Conservation (phyloP, 352 stramenopile genomes). For the Phytophthora europaea region DNA sequence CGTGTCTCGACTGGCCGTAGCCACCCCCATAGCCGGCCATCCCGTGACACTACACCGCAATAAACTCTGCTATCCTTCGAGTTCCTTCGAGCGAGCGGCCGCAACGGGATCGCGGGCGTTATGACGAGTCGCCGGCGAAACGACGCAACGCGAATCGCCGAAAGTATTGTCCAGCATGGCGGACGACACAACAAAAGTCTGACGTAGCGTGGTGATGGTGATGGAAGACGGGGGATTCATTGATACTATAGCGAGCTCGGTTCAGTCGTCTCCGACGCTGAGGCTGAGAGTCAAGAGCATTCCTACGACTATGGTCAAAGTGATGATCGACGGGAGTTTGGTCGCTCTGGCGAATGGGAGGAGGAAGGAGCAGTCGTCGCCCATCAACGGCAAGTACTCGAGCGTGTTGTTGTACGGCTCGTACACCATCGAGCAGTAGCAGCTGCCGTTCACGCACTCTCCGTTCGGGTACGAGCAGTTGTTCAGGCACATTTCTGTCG, state of each 20-base stretch:
- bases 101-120: conserved; percentile 36
- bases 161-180: conserved; percentile 13
- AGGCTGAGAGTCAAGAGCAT: conserved; percentile 24
- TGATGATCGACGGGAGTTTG: conserved; percentile 3
- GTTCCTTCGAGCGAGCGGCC: conserved; percentile 17
- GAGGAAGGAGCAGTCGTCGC: conserved; percentile 87
- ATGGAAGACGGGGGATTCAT: not conserved
- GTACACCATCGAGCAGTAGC: conserved; percentile 93
- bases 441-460: conserved; percentile 92
- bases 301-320: conserved; percentile 19
- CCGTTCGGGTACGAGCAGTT: conserved; percentile 98
- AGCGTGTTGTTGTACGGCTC: conserved; percentile 96
- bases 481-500: conserved; percentile 93
- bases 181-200: too few species aligned
- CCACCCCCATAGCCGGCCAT: conserved; percentile 58
- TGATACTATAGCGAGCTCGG: not conserved
- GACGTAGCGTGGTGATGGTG: not conserved
- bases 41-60: not conserved
- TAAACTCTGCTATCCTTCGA: conserved; percentile 19
- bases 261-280: conserved; percentile 21
- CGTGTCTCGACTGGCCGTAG: conserved; percentile 70
- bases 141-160: conserved; percentile 19
- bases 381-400: conserved; percentile 82
- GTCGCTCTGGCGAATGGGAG: conserved; percentile 66
- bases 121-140: conserved; percentile 48